phyloP scores from a whole-genome alignment of 1,284 basidiomycete species.

The Puccinia polysora region DNA sequence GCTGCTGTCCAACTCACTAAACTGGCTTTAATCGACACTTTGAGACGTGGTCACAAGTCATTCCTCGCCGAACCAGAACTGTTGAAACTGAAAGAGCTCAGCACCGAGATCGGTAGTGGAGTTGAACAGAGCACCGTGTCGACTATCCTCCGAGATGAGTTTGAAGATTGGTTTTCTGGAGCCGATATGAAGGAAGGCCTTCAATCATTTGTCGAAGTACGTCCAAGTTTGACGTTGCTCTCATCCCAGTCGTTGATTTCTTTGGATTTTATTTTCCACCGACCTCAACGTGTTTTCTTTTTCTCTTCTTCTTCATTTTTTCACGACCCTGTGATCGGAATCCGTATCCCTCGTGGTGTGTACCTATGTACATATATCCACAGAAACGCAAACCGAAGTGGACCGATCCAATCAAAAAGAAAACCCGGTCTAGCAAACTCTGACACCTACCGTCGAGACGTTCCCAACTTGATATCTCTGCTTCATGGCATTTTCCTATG shows the following conservation, averaged over 20 bases:
- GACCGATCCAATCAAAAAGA: constrained; percentile 13
- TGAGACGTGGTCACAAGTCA: constrained; percentile 23
- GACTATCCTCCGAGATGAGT: constrained; percentile 59
- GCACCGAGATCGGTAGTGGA: constrained; percentile 56
- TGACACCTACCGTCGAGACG: too few species aligned
- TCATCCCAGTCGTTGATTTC: too few species aligned
- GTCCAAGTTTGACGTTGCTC: constrained; percentile 33
- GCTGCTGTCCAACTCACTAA: constrained; percentile 76
- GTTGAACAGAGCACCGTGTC: constrained; percentile 60
- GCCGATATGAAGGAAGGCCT: constrained; percentile 67
- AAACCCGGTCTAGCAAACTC: background rate
- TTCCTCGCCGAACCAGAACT: background rate
- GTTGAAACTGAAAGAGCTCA: constrained; percentile 59
- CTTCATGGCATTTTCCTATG: too few species aligned
- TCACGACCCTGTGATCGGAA: too few species aligned
- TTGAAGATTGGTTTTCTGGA: constrained; percentile 62
- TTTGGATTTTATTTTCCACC: background rate
- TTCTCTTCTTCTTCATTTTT: background rate
- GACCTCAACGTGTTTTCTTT: background rate
- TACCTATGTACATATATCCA: too few species aligned
- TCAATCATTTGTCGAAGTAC: constrained; percentile 57
- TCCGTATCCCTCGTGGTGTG: too few species aligned
- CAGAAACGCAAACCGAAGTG: constrained; percentile 11
- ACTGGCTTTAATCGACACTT: constrained; percentile 51
- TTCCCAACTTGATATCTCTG: too few species aligned